Conservation (phyloP, 148 eudicot species). For the Vaccinium darrowii region DNA sequence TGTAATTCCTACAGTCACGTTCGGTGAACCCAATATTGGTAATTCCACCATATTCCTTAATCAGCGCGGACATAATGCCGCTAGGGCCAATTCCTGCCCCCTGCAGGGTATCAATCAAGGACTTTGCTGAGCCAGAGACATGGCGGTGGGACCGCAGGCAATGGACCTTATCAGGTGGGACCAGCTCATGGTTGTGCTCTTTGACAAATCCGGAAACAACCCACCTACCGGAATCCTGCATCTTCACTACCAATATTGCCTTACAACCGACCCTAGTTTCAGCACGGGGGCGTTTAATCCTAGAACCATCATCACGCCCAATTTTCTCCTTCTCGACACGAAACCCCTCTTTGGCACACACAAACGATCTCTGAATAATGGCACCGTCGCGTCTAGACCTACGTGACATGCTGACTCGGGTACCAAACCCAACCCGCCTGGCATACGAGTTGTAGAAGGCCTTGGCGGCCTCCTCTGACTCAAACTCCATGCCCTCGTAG, state of each 20-base stretch:
- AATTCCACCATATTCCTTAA: conserved; percentile 58
- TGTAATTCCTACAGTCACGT: conserved; percentile 62
- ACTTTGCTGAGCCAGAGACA: conserved; percentile 52
- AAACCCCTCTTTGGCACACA: conserved; percentile 59
- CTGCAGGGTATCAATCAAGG: conserved; percentile 53
- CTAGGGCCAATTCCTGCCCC: conserved; percentile 57
- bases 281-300: conserved; percentile 47
- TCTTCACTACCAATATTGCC: conserved; percentile 43
- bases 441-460: conserved; percentile 60
- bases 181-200: conserved; percentile 60
- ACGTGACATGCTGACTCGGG: conserved; percentile 51
- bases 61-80: conserved; percentile 50
- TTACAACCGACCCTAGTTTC: conserved; percentile 54
- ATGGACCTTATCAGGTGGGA: conserved; percentile 51
- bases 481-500: conserved; percentile 55
- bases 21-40: conserved; percentile 63
- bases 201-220: conserved; percentile 42
- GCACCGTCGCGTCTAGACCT: conserved; percentile 48
- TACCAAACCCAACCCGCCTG: conserved; percentile 53
- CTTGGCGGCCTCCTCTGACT: conserved; percentile 59
- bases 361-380: conserved; percentile 52
- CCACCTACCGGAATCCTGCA: conserved; percentile 46
- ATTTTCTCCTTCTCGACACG: conserved; percentile 42
- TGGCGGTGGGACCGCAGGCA: conserved; percentile 53
- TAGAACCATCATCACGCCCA: conserved; percentile 13